phyloP scores from a whole-genome alignment of 1,139 yeast species.

The Taphrina betulina region DNA sequence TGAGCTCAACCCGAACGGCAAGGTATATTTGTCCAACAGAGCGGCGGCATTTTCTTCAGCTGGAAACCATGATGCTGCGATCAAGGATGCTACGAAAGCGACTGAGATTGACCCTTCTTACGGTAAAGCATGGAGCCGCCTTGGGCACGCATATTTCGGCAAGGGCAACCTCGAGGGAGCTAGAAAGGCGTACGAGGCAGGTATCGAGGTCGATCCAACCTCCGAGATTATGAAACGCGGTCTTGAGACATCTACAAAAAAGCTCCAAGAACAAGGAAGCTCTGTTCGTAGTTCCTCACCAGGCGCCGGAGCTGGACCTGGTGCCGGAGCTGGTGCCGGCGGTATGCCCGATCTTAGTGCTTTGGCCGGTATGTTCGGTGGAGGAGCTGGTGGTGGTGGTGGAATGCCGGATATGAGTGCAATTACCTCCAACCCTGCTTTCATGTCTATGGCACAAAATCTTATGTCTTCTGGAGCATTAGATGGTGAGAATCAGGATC shows the following conservation, averaged over 20 bases:
- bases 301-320: slow-evolving; percentile 39
- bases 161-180: slow-evolving; percentile 86
- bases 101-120: slow-evolving; percentile 72
- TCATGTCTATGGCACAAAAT: slow-evolving; percentile 76
- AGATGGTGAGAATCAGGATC: too few relatives aligned
- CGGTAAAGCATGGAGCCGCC: slow-evolving; percentile 90
- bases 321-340: slow-evolving; percentile 43
- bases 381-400: slow-evolving; percentile 53
- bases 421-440: slow-evolving; percentile 47
- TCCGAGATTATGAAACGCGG: slow-evolving; percentile 92
- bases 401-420: slow-evolving; percentile 43
- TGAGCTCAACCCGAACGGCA: slow-evolving; percentile 65
- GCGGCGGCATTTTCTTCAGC: slow-evolving; percentile 94
- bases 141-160: slow-evolving; percentile 90
- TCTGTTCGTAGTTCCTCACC: slow-evolving; percentile 37
- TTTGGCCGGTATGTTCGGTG: slow-evolving; percentile 52
- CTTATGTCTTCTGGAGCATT: slow-evolving; percentile 56
- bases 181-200: slow-evolving; percentile 83
- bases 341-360: slow-evolving; percentile 61
- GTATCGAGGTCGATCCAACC: slow-evolving; percentile 83
- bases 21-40: slow-evolving; percentile 85
- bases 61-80: slow-evolving; percentile 72
- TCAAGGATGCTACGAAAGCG: slow-evolving; percentile 79
- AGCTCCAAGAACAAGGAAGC: slow-evolving; percentile 62
- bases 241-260: slow-evolving; percentile 84